Evolutionary conservation across 352 stramenopile species (phyloP), one percentile per base, ranked within the genome.

Genomic region (Globisporangium cylindrosporum): DNA sequence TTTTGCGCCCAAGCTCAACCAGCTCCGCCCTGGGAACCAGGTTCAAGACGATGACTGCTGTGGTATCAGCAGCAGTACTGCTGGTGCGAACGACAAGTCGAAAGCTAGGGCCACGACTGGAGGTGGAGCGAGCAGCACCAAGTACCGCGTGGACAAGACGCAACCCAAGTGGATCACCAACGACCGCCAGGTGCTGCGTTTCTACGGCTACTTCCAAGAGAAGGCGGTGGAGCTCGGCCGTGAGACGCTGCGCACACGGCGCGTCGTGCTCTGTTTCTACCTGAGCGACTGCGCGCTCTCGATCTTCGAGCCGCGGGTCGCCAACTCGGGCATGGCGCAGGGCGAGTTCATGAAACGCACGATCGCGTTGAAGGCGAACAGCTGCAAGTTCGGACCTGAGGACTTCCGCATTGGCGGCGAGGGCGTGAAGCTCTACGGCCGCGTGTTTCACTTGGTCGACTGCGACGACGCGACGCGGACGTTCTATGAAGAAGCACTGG

Each of bases 141-240:
- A 79, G 48, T 90, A 77, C 67, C 78, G 79, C 53, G 65, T 75
- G 6, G 81, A 91, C 59, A 56, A 71, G 12, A 77, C 68, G n/a
- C 76, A 86, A 53, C 84, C 82, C 18, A 64, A 69, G 25, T 93
- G 88, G 83, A 73, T 93, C 70, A 90, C 83, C 7, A 73, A 90
- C 73, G 83, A 92, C 59, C 75, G 82, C 10, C 82, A 94, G 38
- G 91, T 98, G 48, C 77, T 98, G 46, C 88, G 92, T 22, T 98
- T 97, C 77, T 97, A 93, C 54, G 88, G 82, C 2, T 98, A 96
- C 71, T 97, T 96, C 55, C 65, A 88, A 36, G 88, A 96, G 67
- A 73, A 82, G 8, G 73, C 89, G 18, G 66, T 72, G 5, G 75
- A 89, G 38, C 72, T 74, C 58, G 53, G 73, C 49, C 56, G 49